These are phyloP conservation scores for Clonostachys chloroleuca DNA, from an alignment of 2,329 filamentous ascomycete species.

Conservation along the genomic window DNA sequence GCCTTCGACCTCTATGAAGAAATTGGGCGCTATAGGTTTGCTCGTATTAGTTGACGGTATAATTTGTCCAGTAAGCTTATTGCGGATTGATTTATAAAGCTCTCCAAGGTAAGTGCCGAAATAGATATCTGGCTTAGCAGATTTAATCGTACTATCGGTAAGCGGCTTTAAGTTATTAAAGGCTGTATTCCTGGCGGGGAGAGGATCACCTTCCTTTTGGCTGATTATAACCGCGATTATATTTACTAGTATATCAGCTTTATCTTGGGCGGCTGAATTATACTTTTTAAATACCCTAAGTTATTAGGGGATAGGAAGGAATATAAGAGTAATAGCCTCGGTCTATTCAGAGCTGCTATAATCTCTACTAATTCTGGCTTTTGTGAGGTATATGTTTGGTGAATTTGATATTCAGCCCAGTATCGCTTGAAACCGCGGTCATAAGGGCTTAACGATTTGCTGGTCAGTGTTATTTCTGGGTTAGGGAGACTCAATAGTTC, in stretches of 20 bases:
- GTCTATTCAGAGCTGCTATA: slow-evolving; percentile 13
- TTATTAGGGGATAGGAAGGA: slow-evolving; percentile 21
- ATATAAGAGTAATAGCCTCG: slow-evolving; percentile 24
- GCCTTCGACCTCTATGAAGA: slow-evolving; percentile 30
- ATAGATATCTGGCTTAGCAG: slow-evolving; percentile 23
- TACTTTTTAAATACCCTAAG: no score
- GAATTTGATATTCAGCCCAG: no score
- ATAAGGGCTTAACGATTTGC: no score
- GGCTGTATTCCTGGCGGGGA: no score
- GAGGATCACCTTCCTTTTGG: slow-evolving; percentile 3
- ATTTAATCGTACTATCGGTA: slow-evolving; percentile 18
- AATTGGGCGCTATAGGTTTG: no score
- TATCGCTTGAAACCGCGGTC: no score
- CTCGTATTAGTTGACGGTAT: no score
- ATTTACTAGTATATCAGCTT: slow-evolving; percentile 22
- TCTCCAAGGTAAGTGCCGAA: slow-evolving; percentile 10
- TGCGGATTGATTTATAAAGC: slow-evolving; percentile 7
- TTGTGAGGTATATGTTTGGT: slow-evolving; percentile 12
- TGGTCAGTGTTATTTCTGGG: no score
- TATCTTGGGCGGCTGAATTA: slow-evolving; percentile 22
- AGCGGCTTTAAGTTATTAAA: no score
- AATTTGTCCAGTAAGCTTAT: no score
- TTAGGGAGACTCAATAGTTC: not conserved
- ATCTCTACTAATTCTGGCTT: slow-evolving; percentile 24
- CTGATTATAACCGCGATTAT: slow-evolving; percentile 24